Evolutionary conservation across 2,329 filamentous ascomycete genomes (phyloP).

Genomic region (Atkinsonella hypoxylon): DNA sequence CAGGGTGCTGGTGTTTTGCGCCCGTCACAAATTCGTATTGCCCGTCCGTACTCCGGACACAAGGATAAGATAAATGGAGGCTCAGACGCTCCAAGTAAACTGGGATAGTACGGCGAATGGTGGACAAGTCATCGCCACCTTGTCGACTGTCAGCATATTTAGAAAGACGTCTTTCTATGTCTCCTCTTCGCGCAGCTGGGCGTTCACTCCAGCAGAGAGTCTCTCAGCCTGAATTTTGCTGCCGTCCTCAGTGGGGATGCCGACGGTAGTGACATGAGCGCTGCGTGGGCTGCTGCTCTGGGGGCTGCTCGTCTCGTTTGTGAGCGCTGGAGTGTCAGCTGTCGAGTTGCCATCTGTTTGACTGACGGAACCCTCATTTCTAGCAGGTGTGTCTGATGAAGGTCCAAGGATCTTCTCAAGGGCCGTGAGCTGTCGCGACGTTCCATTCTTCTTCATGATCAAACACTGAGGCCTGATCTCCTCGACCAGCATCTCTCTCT

Average conservation of each 20-base stretch:
- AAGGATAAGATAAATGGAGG: neutral
- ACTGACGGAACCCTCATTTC: conserved; percentile 22
- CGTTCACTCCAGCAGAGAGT: conserved; percentile 7
- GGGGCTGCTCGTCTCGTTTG: conserved; percentile 57
- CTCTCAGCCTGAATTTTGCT: conserved; percentile 13
- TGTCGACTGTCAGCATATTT: neutral
- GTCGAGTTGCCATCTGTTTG: conserved; percentile 38
- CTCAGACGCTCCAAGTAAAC: neutral
- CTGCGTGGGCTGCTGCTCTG: conserved; percentile 55
- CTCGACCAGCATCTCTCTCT: conserved; percentile 47
- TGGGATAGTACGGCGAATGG: neutral
- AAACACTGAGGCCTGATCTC: conserved; percentile 52
- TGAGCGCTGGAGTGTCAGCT: conserved; percentile 53
- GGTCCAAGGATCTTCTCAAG: conserved; percentile 22
- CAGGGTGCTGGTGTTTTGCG: neutral
- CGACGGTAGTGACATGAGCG: conserved; percentile 44
- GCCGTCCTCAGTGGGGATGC: conserved; percentile 21
- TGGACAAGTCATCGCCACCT: neutral
- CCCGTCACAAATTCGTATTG: neutral
- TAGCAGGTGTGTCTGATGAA: conserved; percentile 13
- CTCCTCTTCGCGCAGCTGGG: conserved; percentile 20
- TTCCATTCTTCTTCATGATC: conserved; percentile 50
- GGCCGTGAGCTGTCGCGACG: conserved; percentile 45
- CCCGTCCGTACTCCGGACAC: neutral
- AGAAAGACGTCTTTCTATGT: conserved; percentile 11